These are phyloP conservation scores for Kwoniella heveanensis DNA, from an alignment of 768 basidiomycete species.

Conservation along the genomic window DNA sequence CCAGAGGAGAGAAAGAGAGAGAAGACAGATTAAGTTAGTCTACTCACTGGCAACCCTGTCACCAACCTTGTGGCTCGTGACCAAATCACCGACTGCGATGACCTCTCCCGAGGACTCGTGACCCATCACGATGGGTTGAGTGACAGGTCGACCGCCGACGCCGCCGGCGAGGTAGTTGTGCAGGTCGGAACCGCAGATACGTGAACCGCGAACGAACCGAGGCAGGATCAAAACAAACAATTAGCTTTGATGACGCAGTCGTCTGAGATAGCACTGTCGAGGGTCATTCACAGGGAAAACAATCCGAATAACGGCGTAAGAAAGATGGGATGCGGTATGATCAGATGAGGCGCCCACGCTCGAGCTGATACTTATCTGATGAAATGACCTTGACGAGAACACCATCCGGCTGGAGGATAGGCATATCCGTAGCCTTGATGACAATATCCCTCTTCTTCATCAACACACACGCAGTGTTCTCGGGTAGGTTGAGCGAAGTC, in stretches of 20 bases:
- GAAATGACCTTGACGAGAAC: slow-evolving; percentile 50
- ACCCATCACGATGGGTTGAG: slow-evolving; percentile 45
- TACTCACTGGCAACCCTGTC: slow-evolving; percentile 47
- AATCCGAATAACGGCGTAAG: no score
- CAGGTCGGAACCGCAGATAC: slow-evolving; percentile 49
- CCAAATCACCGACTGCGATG: slow-evolving; percentile 46
- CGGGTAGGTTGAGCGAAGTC: slow-evolving; percentile 33
- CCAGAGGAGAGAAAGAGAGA: no score
- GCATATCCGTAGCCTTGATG: slow-evolving; percentile 38
- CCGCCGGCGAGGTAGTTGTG: slow-evolving; percentile 46
- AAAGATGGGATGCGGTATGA: no score
- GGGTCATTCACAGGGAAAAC: no score
- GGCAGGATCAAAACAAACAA: neutral
- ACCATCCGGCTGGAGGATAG: slow-evolving; percentile 47
- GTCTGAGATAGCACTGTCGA: no score
- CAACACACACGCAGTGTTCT: slow-evolving; percentile 40
- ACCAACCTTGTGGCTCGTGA: slow-evolving; percentile 47
- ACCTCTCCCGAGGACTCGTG: slow-evolving; percentile 50
- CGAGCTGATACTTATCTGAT: slow-evolving; percentile 37
- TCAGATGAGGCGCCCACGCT: no score
- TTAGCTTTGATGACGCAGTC: no score
- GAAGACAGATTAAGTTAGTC: no score
- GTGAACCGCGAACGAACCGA: slow-evolving; percentile 15
- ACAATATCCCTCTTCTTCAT: slow-evolving; percentile 39
- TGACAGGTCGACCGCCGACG: slow-evolving; percentile 48